phyloP scores from a whole-genome alignment of 352 stramenopile genomes.

The Phytophthora fragariae region DNA sequence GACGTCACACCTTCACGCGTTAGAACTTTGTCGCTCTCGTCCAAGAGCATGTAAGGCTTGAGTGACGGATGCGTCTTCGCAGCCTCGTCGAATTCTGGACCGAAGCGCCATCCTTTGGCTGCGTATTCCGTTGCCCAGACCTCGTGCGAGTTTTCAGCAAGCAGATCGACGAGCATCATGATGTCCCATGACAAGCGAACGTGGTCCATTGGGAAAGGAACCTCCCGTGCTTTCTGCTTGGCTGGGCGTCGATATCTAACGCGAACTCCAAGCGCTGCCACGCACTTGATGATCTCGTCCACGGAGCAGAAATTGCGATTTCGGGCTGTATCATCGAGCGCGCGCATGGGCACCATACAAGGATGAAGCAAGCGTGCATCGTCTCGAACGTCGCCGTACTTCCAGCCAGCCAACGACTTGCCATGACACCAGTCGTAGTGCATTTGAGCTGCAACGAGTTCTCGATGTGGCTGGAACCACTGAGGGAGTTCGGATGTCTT shows the following conservation, averaged over 20 bases:
- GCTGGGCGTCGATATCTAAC: conserved; percentile 29
- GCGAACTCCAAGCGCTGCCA: conserved; percentile 61
- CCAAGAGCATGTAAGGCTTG: conserved; percentile 64
- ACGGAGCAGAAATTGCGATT: conserved; percentile 56
- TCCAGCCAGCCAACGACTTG: conserved; percentile 63
- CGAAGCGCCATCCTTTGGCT: conserved; percentile 48
- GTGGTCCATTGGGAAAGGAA: conserved; percentile 43
- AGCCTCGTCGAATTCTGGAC: conserved; percentile 47
- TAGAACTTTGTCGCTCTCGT: conserved; percentile 59
- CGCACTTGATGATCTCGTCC: conserved; percentile 67
- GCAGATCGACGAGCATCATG: conserved; percentile 70
- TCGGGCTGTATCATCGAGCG: conserved; percentile 45
- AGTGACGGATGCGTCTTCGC: conserved; percentile 64
- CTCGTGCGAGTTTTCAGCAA: conserved; percentile 77
- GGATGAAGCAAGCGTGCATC: conserved; percentile 56
- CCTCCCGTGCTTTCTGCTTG: conserved; percentile 31
- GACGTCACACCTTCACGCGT: conserved; percentile 55
- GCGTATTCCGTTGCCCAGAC: conserved; percentile 68
- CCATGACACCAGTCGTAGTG: conserved; percentile 73
- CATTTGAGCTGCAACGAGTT: conserved; percentile 57
- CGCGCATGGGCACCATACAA: conserved; percentile 59
- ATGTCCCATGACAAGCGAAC: conserved; percentile 66
- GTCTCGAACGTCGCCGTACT: conserved; percentile 45
- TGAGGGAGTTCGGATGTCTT: conserved; percentile 34
- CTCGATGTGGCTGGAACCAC: conserved; percentile 44